phyloP scores from a whole-genome alignment of 2,329 filamentous ascomycete genomes.

The Corniculantispora saksenae region DNA sequence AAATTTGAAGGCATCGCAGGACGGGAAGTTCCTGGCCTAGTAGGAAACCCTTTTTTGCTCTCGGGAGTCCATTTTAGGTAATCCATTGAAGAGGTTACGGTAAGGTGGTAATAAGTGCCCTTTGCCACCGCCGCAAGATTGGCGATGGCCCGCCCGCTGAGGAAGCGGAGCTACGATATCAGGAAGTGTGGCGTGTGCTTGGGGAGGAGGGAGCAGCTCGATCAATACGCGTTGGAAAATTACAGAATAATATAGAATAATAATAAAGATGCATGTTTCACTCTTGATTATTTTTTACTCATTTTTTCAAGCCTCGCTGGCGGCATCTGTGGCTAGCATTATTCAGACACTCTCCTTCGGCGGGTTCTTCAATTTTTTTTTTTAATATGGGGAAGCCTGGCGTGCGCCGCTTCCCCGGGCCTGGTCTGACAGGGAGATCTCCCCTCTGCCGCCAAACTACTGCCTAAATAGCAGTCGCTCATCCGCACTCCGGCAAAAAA shows the following conservation, averaged over 20 bases:
- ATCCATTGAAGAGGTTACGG: not conserved
- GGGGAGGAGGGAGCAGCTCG: too few relatives aligned
- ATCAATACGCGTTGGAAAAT: not conserved
- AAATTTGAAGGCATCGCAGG: not conserved
- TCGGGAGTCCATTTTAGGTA: constrained; percentile 16
- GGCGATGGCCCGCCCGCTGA: not conserved
- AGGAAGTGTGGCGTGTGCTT: not conserved
- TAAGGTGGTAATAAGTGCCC: too few relatives aligned
- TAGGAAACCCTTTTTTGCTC: not conserved
- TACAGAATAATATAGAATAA: not conserved
- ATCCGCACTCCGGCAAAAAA: not conserved
- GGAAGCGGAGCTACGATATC: constrained; percentile 14
- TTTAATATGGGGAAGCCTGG: constrained; percentile 15
- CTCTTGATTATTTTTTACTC: not conserved
- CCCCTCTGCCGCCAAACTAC: too few relatives aligned
- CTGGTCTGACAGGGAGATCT: not conserved
- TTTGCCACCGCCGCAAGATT: not conserved
- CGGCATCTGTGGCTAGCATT: not conserved
- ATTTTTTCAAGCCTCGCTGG: not conserved
- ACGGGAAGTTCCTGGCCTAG: not conserved
- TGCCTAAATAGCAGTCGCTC: too few relatives aligned
- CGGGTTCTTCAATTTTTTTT: not conserved
- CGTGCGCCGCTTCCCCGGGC: not conserved
- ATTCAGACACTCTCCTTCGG: not conserved
- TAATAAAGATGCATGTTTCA: not conserved